A percentile compares a stretch with the other conserved stretches of the same genome.
These are phyloP conservation scores for Pseudogymnoascus sp. DNA, from an alignment of 2,329 filamentous ascomycete genomes.

Conservation along the genomic window DNA sequence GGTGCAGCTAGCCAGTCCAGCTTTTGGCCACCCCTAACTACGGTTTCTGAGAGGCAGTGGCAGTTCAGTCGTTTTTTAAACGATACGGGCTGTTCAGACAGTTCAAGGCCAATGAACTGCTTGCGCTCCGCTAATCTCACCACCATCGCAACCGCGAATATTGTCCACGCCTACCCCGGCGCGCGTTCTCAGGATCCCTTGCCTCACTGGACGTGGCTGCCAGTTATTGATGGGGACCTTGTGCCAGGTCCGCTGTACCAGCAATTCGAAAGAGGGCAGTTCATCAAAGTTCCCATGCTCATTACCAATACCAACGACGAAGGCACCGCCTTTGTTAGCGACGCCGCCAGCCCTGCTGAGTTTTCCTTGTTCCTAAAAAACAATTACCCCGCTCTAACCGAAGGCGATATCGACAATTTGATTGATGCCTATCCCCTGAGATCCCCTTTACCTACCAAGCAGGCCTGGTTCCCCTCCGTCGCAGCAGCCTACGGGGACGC, in stretches of 20 bases:
- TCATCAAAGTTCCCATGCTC: constrained; percentile 32
- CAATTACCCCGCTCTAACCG: constrained; percentile 28
- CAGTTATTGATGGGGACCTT: constrained; percentile 32
- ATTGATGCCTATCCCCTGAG: constrained; percentile 22
- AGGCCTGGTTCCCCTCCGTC: constrained; percentile 29
- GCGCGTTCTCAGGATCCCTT: constrained; percentile 18
- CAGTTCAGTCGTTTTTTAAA: constrained; percentile 30
- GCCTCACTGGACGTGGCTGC: constrained; percentile 33
- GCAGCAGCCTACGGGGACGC: constrained; percentile 35
- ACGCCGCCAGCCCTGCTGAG: background rate
- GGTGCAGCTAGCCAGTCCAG: constrained; percentile 25
- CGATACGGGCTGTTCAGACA: constrained; percentile 23
- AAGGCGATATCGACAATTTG: constrained; percentile 18
- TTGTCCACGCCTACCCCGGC: constrained; percentile 31
- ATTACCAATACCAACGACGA: constrained; percentile 22
- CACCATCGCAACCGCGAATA: constrained; percentile 27
- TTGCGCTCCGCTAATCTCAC: constrained; percentile 28
- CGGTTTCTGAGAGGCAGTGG: constrained; percentile 29
- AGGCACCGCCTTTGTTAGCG: constrained; percentile 14
- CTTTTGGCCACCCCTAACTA: constrained; percentile 30
- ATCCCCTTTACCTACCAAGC: constrained; percentile 21
- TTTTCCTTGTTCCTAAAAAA: constrained; percentile 25
- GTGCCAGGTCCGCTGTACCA: constrained; percentile 30
- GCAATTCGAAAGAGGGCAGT: constrained; percentile 27
- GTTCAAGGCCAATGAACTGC: constrained; percentile 27